Percentiles rank a stretch among this genome's conserved stretches.
Evolutionary conservation across 2,329 filamentous ascomycete species (phyloP).

Genomic region (Bretziella fagacearum): DNA sequence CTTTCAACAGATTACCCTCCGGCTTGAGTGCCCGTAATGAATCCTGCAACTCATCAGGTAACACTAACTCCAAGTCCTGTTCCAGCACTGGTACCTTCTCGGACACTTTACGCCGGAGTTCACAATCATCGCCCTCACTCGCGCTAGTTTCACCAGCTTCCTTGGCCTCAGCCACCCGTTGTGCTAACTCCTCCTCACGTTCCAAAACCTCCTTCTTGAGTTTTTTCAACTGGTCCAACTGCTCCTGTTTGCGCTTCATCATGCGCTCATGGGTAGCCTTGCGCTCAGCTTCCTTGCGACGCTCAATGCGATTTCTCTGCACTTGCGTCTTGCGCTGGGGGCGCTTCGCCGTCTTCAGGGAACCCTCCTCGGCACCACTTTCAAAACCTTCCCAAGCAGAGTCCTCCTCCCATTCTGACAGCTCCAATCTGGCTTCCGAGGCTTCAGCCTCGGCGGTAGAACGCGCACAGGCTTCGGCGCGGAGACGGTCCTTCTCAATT

Average conservation of each 20-base stretch:
- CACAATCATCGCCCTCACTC: constrained; percentile 42
- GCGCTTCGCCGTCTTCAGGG: constrained; percentile 45
- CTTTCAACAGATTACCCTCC: constrained; percentile 86
- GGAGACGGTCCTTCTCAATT: constrained; percentile 49
- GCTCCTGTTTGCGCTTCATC: constrained; percentile 54
- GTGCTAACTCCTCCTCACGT: constrained; percentile 33
- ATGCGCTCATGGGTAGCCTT: constrained; percentile 57
- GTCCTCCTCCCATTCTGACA: constrained; percentile 67
- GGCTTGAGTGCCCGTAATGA: constrained; percentile 70
- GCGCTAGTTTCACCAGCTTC: constrained; percentile 27
- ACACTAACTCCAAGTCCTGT: constrained; percentile 61
- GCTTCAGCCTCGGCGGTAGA: constrained; percentile 63
- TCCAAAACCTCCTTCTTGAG: constrained; percentile 47
- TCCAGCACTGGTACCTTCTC: constrained; percentile 57
- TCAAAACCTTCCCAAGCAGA: constrained; percentile 83
- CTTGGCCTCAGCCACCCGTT: constrained; percentile 27
- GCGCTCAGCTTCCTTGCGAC: constrained; percentile 74
- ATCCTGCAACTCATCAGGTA: constrained; percentile 71
- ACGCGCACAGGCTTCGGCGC: constrained; percentile 47
- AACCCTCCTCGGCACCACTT: constrained; percentile 54
- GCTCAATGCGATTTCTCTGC: constrained; percentile 75
- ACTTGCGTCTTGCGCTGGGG: constrained; percentile 71
- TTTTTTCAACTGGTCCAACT: constrained; percentile 54
- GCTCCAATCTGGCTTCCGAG: constrained; percentile 45
- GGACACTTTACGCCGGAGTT: constrained; percentile 53